These are phyloP conservation scores for Whalleya microplaca DNA, from an alignment of 2,329 filamentous ascomycete species.

Conservation along the genomic window DNA sequence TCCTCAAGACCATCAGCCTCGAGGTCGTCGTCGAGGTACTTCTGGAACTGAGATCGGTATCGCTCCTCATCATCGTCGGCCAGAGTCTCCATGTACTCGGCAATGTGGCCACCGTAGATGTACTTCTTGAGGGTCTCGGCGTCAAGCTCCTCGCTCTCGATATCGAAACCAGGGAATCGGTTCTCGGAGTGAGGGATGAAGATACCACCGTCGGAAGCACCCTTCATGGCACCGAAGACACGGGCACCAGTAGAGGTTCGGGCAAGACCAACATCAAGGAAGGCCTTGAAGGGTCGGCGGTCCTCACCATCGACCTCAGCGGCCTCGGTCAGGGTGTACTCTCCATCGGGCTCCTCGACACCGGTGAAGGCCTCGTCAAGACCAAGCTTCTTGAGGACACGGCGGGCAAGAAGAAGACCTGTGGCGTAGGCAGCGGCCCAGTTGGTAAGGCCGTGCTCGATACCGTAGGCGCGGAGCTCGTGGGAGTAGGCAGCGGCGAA, in stretches of 20 bases:
- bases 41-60: conserved; percentile 96
- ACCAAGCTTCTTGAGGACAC: conserved; percentile 94
- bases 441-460: conserved; percentile 99
- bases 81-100: conserved; percentile 99
- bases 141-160: conserved; percentile 97
- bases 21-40: conserved; percentile 96
- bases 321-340: conserved; percentile 95
- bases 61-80: conserved; percentile 99
- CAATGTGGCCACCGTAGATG: conserved; percentile 98
- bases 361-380: conserved; percentile 91
- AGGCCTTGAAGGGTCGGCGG: conserved; percentile 99
- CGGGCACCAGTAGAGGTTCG: conserved; percentile 98
- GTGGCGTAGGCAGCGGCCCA: conserved; percentile 98
- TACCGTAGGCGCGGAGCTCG: conserved; percentile 97
- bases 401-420: conserved; percentile 95
- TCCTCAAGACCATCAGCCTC: conserved; percentile 98
- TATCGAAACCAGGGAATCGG: conserved; percentile 98
- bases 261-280: conserved; percentile 96
- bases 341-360: conserved; percentile 96
- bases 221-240: conserved; percentile 99
- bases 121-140: conserved; percentile 97
- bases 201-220: conserved; percentile 97
- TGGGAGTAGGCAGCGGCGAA: conserved; percentile 91
- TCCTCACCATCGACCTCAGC: conserved; percentile 87
- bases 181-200: conserved; percentile 98